Percentiles rank a stretch among this genome's conserved stretches.
phyloP scores from a whole-genome alignment of 306 rosid genomes.

The Abrus precatorius region DNA sequence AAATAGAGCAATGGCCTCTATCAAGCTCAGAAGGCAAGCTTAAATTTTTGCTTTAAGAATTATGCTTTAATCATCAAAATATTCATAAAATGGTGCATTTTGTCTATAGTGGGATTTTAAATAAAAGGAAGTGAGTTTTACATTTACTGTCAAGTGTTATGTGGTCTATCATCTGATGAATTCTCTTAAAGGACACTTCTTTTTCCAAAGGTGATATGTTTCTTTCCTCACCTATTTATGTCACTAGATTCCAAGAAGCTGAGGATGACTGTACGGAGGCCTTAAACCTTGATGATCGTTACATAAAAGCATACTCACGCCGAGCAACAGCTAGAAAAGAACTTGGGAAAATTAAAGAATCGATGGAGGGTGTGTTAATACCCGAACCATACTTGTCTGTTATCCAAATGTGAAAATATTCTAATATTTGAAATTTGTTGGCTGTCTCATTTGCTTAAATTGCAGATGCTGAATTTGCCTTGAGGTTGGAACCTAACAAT shows the following conservation, averaged over 20 bases:
- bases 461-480: constrained; percentile 93
- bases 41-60: constrained; percentile 33
- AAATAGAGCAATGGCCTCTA: constrained; percentile 93
- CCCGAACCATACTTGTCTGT: constrained; percentile 28
- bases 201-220: constrained; percentile 9
- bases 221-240: constrained; percentile 41
- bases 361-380: constrained; percentile 77
- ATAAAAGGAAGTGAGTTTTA: constrained; percentile 11
- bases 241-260: constrained; percentile 80
- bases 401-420: constrained; percentile 4
- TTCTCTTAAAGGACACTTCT: constrained; percentile 38
- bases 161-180: constrained; percentile 13
- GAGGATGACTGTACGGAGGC: constrained; percentile 98
- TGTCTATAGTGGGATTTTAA: constrained; percentile 18
- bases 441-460: constrained; percentile 52
- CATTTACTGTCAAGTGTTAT: neutral
- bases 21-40: constrained; percentile 82
- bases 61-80: constrained; percentile 6
- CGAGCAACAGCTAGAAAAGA: constrained; percentile 93
- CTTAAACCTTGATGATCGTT: constrained; percentile 91
- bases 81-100: constrained; percentile 16
- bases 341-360: constrained; percentile 82
- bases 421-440: constrained; percentile 48
- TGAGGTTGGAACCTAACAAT: constrained; percentile 92
- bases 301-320: constrained; percentile 94